Evolutionary conservation across 306 rosid species (phyloP).

Genomic region (Casuarina glauca): DNA sequence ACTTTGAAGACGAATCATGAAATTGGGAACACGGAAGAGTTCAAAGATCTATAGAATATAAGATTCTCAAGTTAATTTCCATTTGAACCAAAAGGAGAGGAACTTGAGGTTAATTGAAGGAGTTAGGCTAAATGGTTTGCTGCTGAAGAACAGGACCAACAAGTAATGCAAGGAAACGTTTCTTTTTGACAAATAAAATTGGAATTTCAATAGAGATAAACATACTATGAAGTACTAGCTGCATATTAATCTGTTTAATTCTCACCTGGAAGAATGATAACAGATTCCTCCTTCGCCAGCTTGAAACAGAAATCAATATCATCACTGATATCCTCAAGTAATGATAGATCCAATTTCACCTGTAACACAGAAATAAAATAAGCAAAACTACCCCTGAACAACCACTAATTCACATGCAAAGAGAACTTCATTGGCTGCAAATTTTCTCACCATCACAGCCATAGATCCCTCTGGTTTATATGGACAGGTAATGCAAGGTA

Average conservation of each 20-base stretch:
- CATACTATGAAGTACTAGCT: constrained; percentile 7
- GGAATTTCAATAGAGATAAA: background rate
- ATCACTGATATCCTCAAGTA: constrained; percentile 64
- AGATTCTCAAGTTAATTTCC: background rate
- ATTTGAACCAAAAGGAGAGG: background rate
- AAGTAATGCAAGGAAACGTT: background rate
- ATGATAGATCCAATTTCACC: constrained; percentile 57
- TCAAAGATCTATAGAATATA: background rate
- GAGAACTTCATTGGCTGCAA: background rate
- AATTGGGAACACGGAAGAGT: background rate
- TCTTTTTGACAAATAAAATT: background rate
- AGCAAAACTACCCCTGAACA: background rate
- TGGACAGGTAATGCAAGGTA: constrained; percentile 74
- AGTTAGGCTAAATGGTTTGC: background rate
- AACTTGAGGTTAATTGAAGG: background rate
- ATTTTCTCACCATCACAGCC: constrained; percentile 77
- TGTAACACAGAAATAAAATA: constrained; percentile 29
- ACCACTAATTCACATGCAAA: constrained; percentile 2
- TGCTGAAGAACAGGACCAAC: background rate
- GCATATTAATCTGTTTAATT: constrained; percentile 1
- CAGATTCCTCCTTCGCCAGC: constrained; percentile 92
- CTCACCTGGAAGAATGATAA: constrained; percentile 92
- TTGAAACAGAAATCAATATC: constrained; percentile 96
- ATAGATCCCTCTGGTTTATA: constrained; percentile 83
- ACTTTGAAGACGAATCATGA: background rate